A percentile compares a stretch with the other conserved stretches of the same genome.
These are phyloP conservation scores for Lablab purpureus DNA, from an alignment of 306 rosid species.

Conservation along the genomic window DNA sequence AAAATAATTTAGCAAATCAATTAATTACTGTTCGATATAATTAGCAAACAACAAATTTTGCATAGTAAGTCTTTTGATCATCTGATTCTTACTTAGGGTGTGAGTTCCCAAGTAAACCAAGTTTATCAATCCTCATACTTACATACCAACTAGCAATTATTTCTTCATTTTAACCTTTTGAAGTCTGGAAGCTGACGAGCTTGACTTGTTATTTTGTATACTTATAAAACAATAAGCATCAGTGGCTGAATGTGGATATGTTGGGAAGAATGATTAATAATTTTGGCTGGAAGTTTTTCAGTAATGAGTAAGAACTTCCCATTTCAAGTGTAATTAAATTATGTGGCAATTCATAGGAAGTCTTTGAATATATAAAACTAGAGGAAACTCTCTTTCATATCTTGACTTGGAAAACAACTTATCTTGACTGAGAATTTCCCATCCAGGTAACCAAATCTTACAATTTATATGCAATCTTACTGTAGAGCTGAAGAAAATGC, in stretches of 20 bases:
- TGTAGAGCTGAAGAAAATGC: not conserved
- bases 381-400: not conserved
- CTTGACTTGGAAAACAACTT: conserved; percentile 18
- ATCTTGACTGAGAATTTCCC: not conserved
- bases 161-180: not conserved
- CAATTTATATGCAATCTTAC: conserved; percentile 5
- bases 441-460: conserved; percentile 2
- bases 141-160: too few species aligned
- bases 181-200: not conserved
- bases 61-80: conserved; percentile 49
- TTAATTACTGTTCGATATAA: not conserved
- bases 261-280: not conserved
- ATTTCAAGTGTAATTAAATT: too few species aligned
- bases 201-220: not conserved
- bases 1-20: not conserved
- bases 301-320: too few species aligned
- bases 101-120: conserved; percentile 54
- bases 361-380: too few species aligned
- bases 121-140: conserved; percentile 5
- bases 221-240: conserved; percentile 28
- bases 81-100: conserved; percentile 67
- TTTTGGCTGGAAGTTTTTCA: not conserved
- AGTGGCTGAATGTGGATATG: conserved; percentile 58
- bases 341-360: not conserved
- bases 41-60: not conserved